Conservation (phyloP, 139 green algal species). For the Micromonas commoda region DNA sequence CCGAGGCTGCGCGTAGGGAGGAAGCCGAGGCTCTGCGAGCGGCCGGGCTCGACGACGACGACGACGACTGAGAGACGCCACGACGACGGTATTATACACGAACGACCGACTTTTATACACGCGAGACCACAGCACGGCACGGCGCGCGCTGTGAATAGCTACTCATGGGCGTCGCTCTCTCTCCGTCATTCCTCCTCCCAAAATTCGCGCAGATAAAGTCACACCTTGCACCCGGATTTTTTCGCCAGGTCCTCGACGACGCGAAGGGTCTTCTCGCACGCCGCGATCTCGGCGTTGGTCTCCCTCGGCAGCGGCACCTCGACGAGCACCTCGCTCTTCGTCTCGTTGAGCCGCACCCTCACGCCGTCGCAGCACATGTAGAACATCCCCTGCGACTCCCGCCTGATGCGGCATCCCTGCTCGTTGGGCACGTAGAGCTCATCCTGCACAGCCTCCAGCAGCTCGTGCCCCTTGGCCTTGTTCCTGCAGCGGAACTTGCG, state of each 20-base stretch:
- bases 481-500: background rate
- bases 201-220: no score
- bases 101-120: no score
- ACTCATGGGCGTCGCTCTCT: no score
- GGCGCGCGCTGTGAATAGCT: no score
- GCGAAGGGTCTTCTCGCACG: background rate
- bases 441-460: constrained; percentile 5
- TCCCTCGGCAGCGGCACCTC: background rate
- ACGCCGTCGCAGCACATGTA: constrained; percentile 27
- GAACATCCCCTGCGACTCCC: constrained; percentile 16
- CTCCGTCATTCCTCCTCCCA: no score
- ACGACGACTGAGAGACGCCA: no score
- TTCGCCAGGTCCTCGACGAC: background rate
- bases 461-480: background rate
- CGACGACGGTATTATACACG: no score
- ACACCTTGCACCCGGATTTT: background rate
- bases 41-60: no score
- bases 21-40: no score
- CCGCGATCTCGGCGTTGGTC: background rate
- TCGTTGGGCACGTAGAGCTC: background rate
- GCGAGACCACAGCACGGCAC: no score
- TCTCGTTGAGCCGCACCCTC: constrained; percentile 5
- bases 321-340: background rate
- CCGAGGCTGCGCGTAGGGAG: no score
- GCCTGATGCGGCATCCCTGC: constrained; percentile 4